Evolutionary conservation across 805 yeast species (phyloP).

Genomic region (Pichia rugopelliculosa): DNA sequence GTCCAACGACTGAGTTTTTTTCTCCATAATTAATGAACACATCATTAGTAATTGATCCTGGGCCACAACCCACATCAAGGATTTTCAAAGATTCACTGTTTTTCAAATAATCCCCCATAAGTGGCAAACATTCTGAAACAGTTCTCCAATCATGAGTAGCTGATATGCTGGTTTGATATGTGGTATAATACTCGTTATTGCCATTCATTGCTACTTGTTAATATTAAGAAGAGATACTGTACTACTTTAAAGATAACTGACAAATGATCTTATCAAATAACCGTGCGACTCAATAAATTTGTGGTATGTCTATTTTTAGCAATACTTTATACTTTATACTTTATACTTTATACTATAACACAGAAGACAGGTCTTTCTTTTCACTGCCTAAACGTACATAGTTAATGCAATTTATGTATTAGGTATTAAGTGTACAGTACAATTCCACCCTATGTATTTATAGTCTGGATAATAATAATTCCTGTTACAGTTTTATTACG

Average conservation of each 20-base stretch:
- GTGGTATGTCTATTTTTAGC: no score
- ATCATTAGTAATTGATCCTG: conserved; percentile 34
- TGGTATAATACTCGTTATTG: background rate
- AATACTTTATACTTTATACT: no score
- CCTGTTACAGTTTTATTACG: background rate
- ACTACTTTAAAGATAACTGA: no score
- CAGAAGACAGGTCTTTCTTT: background rate
- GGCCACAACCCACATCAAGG: conserved; percentile 39
- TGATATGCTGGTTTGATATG: background rate
- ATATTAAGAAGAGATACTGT: no score
- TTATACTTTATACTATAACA: no score
- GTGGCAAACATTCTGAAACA: conserved; percentile 25
- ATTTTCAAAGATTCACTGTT: conserved; percentile 17
- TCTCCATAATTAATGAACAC: conserved; percentile 28
- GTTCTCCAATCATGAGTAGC: conserved; percentile 3
- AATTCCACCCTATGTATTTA: no score
- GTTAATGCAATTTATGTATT: no score
- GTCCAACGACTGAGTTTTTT: conserved; percentile 28
- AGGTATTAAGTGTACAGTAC: no score
- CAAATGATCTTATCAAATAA: no score
- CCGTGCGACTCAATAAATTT: no score
- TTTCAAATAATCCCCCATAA: conserved; percentile 24
- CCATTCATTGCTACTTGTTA: background rate
- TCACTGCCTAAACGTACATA: no score
- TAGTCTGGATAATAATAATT: no score